Percentiles rank a stretch among this genome's conserved stretches.
Evolutionary conservation across 352 stramenopile genomes (phyloP).

Genomic region (Globisporangium polare): DNA sequence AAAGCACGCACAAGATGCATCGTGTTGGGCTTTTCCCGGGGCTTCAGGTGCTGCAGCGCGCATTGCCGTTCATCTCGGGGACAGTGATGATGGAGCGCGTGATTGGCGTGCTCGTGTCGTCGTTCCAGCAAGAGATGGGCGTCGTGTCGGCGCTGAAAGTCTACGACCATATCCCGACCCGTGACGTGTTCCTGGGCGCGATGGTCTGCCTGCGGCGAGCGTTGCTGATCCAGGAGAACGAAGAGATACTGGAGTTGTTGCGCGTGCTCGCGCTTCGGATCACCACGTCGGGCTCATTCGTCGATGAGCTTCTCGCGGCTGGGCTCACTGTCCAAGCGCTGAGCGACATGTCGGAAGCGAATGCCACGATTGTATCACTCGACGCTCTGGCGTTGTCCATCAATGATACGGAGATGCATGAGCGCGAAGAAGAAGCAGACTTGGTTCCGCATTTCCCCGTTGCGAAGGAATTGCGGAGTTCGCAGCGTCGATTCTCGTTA

Average conservation of each 20-base stretch:
- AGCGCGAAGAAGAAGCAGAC: slow-evolving; percentile 63
- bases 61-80: slow-evolving; percentile 37
- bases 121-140: slow-evolving; percentile 79
- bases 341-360: slow-evolving; percentile 47
- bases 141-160: slow-evolving; percentile 55
- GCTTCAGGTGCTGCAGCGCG: slow-evolving; percentile 60
- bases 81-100: slow-evolving; percentile 50
- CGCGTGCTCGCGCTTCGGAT: slow-evolving; percentile 60
- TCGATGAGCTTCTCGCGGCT: slow-evolving; percentile 51
- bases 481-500: slow-evolving; percentile 11
- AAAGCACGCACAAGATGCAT: slow-evolving; percentile 78
- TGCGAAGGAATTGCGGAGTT: slow-evolving; percentile 43
- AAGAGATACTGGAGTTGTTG: slow-evolving; percentile 33
- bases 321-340: slow-evolving; percentile 54
- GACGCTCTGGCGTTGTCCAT: slow-evolving; percentile 53
- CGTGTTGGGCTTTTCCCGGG: slow-evolving; percentile 62
- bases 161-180: slow-evolving; percentile 60
- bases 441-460: slow-evolving; percentile 66
- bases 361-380: slow-evolving; percentile 52
- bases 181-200: slow-evolving; percentile 74
- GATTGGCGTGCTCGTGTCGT: slow-evolving; percentile 51
- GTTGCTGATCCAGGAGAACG: slow-evolving; percentile 43
- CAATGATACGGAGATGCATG: slow-evolving; percentile 72
- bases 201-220: slow-evolving; percentile 68
- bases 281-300: slow-evolving; percentile 69